phyloP scores from a whole-genome alignment of 1,284 basidiomycete genomes.

The Ustilago curta region DNA sequence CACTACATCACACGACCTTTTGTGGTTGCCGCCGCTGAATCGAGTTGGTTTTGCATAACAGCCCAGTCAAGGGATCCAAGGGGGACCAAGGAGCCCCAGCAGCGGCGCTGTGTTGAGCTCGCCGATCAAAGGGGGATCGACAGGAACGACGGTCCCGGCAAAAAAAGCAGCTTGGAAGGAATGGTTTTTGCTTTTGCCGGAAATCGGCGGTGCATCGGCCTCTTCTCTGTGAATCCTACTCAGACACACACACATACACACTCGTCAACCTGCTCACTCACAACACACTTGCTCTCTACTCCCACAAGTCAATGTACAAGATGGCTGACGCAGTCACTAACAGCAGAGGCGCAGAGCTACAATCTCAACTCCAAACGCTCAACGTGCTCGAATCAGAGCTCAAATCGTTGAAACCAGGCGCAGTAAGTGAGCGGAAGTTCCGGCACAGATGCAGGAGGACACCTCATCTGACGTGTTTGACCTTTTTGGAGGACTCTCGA shows the following conservation, averaged over 20 bases:
- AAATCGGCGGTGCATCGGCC: background rate
- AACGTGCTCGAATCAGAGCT: constrained; percentile 40
- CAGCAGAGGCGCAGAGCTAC: constrained; percentile 13
- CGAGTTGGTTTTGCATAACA: background rate
- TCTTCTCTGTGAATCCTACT: background rate
- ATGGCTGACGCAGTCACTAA: constrained; percentile 3
- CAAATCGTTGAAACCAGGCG: constrained; percentile 23
- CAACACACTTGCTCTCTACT: no score
- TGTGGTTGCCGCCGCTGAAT: constrained; percentile 2
- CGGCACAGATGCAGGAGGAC: background rate
- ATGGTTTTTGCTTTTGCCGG: background rate
- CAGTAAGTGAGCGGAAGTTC: constrained; percentile 21
- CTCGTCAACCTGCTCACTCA: no score
- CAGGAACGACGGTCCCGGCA: background rate
- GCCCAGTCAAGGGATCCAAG: background rate
- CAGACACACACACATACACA: background rate
- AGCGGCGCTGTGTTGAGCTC: background rate
- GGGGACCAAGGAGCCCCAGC: background rate
- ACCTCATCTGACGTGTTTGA: background rate
- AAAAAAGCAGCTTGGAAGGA: background rate
- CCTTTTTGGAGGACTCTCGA: background rate
- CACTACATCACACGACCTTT: constrained; percentile 37
- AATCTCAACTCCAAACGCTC: constrained; percentile 37
- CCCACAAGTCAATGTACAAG: no score
- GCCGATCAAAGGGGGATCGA: background rate